A percentile compares a stretch with the other conserved stretches of the same genome.
These are phyloP conservation scores for Trichoderma reesei DNA, from an alignment of 495 filamentous ascomycete genomes.

Conservation along the genomic window DNA sequence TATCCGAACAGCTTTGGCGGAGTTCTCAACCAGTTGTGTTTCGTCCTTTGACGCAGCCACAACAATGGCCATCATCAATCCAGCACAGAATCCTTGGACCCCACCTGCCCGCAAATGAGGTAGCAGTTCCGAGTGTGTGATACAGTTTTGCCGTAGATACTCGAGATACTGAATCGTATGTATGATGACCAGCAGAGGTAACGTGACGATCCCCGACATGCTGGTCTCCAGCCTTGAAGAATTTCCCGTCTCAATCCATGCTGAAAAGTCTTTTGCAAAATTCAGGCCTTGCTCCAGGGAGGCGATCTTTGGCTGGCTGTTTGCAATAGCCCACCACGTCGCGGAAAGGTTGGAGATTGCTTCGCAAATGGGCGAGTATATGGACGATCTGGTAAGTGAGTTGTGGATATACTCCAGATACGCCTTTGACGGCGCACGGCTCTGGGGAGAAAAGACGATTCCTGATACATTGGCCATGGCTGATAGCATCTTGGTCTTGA, in stretches of 20 bases:
- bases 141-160: not conserved
- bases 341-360: not conserved
- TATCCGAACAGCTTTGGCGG: not conserved
- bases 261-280: not conserved
- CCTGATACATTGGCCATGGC: not conserved
- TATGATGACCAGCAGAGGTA: not conserved
- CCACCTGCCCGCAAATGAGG: not conserved
- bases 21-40: not conserved
- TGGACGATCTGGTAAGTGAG: not conserved
- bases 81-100: not conserved
- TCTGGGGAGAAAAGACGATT: slow-evolving; percentile 1
- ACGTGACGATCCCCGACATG: slow-evolving; percentile 5
- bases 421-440: not conserved
- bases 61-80: not conserved
- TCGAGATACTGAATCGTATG: slow-evolving; percentile 2
- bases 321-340: not conserved
- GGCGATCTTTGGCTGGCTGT: not conserved
- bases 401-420: not conserved
- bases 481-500: not conserved
- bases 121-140: not conserved
- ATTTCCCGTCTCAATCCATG: slow-evolving; percentile 1
- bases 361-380: not conserved
- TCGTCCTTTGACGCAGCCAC: not conserved
- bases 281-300: not conserved
- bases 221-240: not conserved